phyloP scores from a whole-genome alignment of 805 yeast genomes.

The Tanozyma kutaoensis region DNA sequence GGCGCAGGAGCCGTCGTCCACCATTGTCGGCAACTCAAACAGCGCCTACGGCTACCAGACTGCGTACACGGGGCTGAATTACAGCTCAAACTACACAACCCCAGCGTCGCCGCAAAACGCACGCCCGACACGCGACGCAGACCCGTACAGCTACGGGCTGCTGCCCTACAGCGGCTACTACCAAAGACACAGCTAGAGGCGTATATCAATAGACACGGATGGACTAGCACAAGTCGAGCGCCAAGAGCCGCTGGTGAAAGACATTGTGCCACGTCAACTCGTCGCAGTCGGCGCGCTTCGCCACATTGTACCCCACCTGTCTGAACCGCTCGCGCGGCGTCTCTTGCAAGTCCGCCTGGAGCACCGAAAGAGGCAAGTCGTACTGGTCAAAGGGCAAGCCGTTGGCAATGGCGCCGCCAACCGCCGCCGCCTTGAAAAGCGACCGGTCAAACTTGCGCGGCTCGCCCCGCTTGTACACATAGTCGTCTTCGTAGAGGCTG shows the following conservation, averaged over 20 bases:
- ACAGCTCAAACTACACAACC: too few species aligned
- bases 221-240: constrained; percentile 4
- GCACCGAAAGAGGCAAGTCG: too few species aligned
- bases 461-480: constrained; percentile 5
- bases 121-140: too few species aligned
- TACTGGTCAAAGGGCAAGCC: background rate
- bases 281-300: too few species aligned
- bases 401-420: background rate
- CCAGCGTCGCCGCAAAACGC: too few species aligned
- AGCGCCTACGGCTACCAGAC: constrained; percentile 13
- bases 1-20: constrained; percentile 30
- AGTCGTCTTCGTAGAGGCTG: background rate
- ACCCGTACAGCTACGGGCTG: too few species aligned
- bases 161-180: constrained; percentile 4
- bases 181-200: background rate
- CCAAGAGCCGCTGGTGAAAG: constrained; percentile 34
- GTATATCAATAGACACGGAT: constrained; percentile 1
- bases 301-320: constrained; percentile 5
- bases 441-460: background rate
- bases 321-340: constrained; percentile 1
- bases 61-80: constrained; percentile 4
- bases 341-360: constrained; percentile 1
- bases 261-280: constrained; percentile 40
- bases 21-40: constrained; percentile 26
- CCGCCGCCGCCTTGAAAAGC: background rate